Conservation (phyloP, 1,284 basidiomycete species). For the Puccinia coronata region DNA sequence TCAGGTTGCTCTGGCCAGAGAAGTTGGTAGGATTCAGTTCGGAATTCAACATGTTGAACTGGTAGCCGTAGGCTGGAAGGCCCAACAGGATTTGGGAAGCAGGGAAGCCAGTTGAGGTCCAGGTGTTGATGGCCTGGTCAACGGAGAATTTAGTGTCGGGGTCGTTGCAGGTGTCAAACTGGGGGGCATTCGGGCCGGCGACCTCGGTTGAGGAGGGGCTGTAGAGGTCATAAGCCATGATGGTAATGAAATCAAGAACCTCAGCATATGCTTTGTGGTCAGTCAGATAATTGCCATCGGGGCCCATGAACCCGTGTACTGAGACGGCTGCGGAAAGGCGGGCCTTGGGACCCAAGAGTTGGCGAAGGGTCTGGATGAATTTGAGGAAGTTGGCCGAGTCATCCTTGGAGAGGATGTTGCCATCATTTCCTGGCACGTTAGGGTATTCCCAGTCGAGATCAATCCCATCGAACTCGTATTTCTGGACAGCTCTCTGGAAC, state of each 20-base stretch:
- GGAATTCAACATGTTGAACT: constrained; percentile 29
- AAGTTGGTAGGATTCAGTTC: constrained; percentile 20
- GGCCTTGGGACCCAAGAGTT: constrained; percentile 27
- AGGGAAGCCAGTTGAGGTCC: constrained; percentile 46
- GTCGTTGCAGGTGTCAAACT: constrained; percentile 47
- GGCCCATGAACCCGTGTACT: constrained; percentile 38
- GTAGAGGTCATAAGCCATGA: constrained; percentile 48
- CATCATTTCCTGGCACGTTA: constrained; percentile 29
- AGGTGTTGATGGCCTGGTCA: constrained; percentile 19
- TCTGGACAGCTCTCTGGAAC: constrained; percentile 14
- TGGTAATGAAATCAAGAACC: constrained; percentile 44
- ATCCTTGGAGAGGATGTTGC: constrained; percentile 28
- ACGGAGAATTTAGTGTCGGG: constrained; percentile 25
- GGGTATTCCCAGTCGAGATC: constrained; percentile 49
- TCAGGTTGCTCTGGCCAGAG: constrained; percentile 21
- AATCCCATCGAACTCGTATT: constrained; percentile 39
- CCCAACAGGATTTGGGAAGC: constrained; percentile 43
- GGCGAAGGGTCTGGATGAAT: constrained; percentile 30
- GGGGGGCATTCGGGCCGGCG: constrained; percentile 40
- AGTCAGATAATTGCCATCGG: constrained; percentile 34
- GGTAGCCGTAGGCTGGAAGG: constrained; percentile 39
- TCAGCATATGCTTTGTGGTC: constrained; percentile 39
- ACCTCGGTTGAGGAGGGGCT: constrained; percentile 5
- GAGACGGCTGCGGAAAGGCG: constrained; percentile 40
- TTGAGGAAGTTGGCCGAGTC: constrained; percentile 47